Conservation (phyloP, 78 protist genomes). For the Tieghemostelium lacteum region DNA sequence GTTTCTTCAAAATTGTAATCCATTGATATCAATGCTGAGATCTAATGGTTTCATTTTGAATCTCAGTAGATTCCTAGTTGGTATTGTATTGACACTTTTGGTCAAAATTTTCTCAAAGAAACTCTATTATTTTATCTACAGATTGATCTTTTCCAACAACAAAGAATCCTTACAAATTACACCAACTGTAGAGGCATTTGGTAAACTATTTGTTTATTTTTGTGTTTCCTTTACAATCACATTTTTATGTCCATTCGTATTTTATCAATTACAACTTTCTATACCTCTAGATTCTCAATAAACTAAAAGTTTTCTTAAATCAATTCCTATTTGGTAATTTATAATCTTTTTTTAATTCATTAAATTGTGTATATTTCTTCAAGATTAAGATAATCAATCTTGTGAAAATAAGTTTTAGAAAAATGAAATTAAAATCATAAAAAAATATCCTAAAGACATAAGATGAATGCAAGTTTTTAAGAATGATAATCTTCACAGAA, state of each 20-base stretch:
- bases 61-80: neutral
- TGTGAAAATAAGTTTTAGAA: too few species aligned
- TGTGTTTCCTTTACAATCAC: conserved; percentile 18
- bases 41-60: neutral
- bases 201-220: conserved; percentile 42
- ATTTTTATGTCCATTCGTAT: neutral
- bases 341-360: too few species aligned
- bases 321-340: too few species aligned
- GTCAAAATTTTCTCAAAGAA: conserved; percentile 56
- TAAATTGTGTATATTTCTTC: too few species aligned
- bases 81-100: conserved; percentile 31
- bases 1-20: neutral
- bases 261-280: conserved; percentile 1
- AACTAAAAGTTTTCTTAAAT: too few species aligned
- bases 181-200: conserved; percentile 61
- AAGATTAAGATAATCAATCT: too few species aligned
- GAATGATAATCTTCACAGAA: too few species aligned
- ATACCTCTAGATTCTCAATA: neutral
- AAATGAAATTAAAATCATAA: too few species aligned
- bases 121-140: conserved; percentile 20
- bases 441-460: too few species aligned
- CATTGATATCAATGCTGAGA: neutral
- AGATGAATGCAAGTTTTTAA: too few species aligned
- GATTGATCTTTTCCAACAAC: neutral
- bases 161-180: conserved; percentile 5